Evolutionary conservation across 257 asterid genomes (phyloP).

Genomic region (Ehretia macrophylla): DNA sequence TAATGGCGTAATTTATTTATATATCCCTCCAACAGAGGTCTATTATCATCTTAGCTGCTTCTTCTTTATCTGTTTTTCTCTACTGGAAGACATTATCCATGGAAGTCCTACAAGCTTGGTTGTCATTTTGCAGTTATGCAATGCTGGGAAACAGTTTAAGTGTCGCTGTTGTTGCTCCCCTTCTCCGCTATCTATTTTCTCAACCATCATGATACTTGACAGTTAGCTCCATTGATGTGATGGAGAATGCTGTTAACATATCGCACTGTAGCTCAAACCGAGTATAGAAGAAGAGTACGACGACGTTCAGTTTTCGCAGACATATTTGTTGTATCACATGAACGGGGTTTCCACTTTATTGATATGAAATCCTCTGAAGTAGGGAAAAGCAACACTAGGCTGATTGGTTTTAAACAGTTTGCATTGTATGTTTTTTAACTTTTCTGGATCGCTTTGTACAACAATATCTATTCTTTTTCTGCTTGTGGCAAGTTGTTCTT

Average conservation of each 20-base stretch:
- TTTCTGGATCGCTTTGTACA: no score
- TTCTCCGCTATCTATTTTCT: conserved; percentile 40
- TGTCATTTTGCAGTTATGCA: conserved; percentile 44
- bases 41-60: no score
- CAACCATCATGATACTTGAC: conserved; percentile 17
- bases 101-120: neutral
- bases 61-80: no score
- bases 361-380: neutral
- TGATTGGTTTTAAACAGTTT: no score
- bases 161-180: conserved; percentile 58
- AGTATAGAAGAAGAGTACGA: neutral
- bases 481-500: no score
- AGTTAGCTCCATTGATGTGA: neutral
- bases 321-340: neutral
- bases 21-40: no score
- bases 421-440: no score
- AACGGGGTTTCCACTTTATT: neutral
- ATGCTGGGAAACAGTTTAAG: conserved; percentile 72
- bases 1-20: no score
- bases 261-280: neutral
- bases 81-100: no score
- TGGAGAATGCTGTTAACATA: neutral
- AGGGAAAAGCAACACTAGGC: no score
- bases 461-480: no score
- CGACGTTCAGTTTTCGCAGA: neutral